Percentiles rank a stretch among this genome's conserved stretches.
Conservation (phyloP, 2,329 filamentous ascomycete species). For the Neopestalotiopsis clavispora region DNA sequence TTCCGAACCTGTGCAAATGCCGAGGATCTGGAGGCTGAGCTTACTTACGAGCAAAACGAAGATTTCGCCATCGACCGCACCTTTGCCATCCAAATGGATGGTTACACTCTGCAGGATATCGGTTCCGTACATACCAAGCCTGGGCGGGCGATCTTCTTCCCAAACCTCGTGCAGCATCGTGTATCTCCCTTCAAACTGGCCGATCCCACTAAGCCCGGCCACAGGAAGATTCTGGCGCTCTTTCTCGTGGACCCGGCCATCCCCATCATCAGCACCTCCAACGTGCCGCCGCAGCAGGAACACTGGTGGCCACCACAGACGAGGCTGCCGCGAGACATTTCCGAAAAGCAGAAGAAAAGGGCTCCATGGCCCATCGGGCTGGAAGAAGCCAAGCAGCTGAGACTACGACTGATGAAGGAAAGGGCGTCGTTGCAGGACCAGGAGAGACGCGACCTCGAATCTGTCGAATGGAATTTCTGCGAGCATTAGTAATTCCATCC, state of each 20-base stretch:
- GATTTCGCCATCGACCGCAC: conserved; percentile 18
- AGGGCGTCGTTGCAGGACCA: too few species aligned
- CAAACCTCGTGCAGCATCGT: conserved; percentile 22
- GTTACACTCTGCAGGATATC: conserved; percentile 25
- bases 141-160: conserved; percentile 31
- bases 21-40: not conserved
- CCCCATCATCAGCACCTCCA: conserved; percentile 4
- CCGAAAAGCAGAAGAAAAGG: too few species aligned
- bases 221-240: not conserved
- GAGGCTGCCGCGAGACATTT: too few species aligned
- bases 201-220: conserved; percentile 3
- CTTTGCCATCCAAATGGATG: not conserved
- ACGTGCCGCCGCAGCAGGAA: conserved; percentile 14
- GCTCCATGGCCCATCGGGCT: too few species aligned
- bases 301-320: not conserved
- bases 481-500: too few species aligned
- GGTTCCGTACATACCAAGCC: conserved; percentile 28
- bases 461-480: too few species aligned
- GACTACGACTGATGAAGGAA: too few species aligned
- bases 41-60: conserved; percentile 11
- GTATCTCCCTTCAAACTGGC: not conserved
- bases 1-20: conserved; percentile 45
- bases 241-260: conserved; percentile 9
- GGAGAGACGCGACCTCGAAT: too few species aligned
- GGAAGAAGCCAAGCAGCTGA: too few species aligned